Evolutionary conservation across 441 rosid genomes (phyloP).

Genomic region (Biscutella auriculata): DNA sequence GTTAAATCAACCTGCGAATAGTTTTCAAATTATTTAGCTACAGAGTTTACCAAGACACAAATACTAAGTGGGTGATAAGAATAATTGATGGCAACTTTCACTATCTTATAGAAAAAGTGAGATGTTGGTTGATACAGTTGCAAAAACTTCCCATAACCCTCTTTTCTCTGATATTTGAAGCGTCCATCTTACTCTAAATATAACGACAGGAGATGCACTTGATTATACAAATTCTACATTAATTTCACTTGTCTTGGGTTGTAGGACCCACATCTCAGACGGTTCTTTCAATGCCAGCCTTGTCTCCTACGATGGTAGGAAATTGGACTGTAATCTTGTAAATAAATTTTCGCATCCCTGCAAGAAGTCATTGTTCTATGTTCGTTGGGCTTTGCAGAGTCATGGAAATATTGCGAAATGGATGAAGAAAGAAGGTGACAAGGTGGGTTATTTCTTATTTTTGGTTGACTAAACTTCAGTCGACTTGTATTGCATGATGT

Average conservation of each 20-base stretch:
- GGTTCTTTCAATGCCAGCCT: conserved; percentile 84
- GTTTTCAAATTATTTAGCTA: not conserved
- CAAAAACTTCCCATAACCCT: not conserved
- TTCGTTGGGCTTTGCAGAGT: conserved; percentile 42
- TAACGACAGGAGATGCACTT: not conserved
- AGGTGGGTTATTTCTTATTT: conserved; percentile 46
- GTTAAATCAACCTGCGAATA: not conserved
- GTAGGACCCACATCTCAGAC: conserved; percentile 48
- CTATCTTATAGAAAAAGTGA: not conserved
- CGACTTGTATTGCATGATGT: not conserved
- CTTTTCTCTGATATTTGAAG: not conserved
- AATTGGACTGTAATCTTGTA: not conserved
- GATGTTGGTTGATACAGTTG: conserved; percentile 1
- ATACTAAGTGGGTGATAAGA: not conserved
- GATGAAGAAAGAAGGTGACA: conserved; percentile 95
- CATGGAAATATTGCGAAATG: conserved; percentile 90
- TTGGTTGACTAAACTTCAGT: conserved; percentile 7
- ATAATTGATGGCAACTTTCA: not conserved
- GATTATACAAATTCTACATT: not conserved
- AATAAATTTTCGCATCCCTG: conserved; percentile 4
- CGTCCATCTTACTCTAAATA: not conserved
- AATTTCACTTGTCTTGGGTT: conserved; percentile 28
- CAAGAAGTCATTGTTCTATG: conserved; percentile 16
- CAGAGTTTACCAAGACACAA: not conserved
- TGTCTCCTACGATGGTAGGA: conserved; percentile 92